These are phyloP conservation scores for Colletotrichum camelliae DNA, from an alignment of 2,329 filamentous ascomycete species.

Conservation along the genomic window DNA sequence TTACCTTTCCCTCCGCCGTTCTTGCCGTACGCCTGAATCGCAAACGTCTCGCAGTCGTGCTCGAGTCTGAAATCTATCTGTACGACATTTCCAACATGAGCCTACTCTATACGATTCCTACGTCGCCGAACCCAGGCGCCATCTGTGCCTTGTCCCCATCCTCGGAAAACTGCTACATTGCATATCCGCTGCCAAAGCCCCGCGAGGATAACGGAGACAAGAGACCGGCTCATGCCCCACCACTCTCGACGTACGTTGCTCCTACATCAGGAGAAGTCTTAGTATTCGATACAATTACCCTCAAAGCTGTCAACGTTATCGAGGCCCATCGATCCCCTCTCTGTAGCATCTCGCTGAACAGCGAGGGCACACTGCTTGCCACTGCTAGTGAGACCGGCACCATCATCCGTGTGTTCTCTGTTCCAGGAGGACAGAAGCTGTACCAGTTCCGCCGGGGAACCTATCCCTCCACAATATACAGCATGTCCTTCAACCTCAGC, in stretches of 20 bases:
- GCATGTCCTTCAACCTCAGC: conserved; percentile 97
- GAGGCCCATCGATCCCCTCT: conserved; percentile 93
- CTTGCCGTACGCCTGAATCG: conserved; percentile 92
- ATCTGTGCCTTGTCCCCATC: conserved; percentile 94
- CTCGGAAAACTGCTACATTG: conserved; percentile 94
- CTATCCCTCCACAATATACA: conserved; percentile 94
- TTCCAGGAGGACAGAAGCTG: conserved; percentile 89
- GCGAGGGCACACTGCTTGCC: conserved; percentile 87
- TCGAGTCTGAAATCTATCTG: conserved; percentile 96
- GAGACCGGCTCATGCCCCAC: conserved; percentile 83
- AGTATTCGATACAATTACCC: conserved; percentile 86
- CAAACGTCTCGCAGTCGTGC: conserved; percentile 89
- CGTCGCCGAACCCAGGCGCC: conserved; percentile 89
- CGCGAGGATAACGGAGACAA: conserved; percentile 63
- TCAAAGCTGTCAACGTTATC: conserved; percentile 94
- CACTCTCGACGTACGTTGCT: conserved; percentile 76
- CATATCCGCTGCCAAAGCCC: conserved; percentile 84
- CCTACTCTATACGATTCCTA: conserved; percentile 88
- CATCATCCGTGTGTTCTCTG: conserved; percentile 93
- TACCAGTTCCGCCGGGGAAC: conserved; percentile 96
- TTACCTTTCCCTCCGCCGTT: conserved; percentile 97
- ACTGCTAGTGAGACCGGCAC: conserved; percentile 98
- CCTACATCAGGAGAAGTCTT: conserved; percentile 91
- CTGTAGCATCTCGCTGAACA: conserved; percentile 90
- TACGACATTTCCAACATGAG: conserved; percentile 99